Percentiles rank a stretch among this genome's conserved stretches.
Conservation (phyloP, 768 basidiomycete genomes). For the Lentinula detonsa region DNA sequence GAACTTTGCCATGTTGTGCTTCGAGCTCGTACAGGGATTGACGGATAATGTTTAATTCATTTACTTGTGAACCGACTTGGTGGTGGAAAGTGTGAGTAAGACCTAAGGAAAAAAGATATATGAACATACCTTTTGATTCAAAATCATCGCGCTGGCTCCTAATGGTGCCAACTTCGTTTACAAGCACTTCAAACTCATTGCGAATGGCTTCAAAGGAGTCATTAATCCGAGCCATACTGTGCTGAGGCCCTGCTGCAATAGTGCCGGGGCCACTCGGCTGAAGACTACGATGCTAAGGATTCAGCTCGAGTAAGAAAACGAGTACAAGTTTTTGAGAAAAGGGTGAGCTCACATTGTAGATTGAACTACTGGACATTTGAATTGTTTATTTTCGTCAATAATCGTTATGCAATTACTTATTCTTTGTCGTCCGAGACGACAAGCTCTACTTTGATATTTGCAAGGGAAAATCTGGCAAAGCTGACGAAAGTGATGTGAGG, state of each 20-base stretch:
- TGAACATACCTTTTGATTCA: slow-evolving; percentile 74
- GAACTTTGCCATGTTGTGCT: slow-evolving; percentile 77
- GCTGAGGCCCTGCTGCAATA: slow-evolving; percentile 33
- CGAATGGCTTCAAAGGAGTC: slow-evolving; percentile 80
- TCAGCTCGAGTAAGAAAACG: background rate
- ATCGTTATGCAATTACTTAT: background rate
- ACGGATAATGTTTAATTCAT: slow-evolving; percentile 85
- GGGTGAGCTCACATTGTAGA: slow-evolving; percentile 2
- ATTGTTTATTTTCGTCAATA: background rate
- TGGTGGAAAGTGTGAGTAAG: slow-evolving; percentile 6
- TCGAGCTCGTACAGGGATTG: slow-evolving; percentile 92
- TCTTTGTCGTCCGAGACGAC: background rate
- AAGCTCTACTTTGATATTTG: background rate
- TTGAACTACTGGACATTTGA: slow-evolving; percentile 3
- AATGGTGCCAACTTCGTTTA: slow-evolving; percentile 58
- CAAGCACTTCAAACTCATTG: slow-evolving; percentile 77
- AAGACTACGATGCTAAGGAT: slow-evolving; percentile 42
- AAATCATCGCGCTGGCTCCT: slow-evolving; percentile 84
- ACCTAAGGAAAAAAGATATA: background rate
- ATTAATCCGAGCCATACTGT: slow-evolving; percentile 44
- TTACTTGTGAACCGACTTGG: slow-evolving; percentile 75
- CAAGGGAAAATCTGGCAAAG: background rate
- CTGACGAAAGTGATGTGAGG: background rate
- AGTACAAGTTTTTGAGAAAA: background rate
- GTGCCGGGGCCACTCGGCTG: slow-evolving; percentile 45